Base-by-base conservation (phyloP, 2,329 filamentous ascomycete species). In the Cercospora sp. region DNA sequence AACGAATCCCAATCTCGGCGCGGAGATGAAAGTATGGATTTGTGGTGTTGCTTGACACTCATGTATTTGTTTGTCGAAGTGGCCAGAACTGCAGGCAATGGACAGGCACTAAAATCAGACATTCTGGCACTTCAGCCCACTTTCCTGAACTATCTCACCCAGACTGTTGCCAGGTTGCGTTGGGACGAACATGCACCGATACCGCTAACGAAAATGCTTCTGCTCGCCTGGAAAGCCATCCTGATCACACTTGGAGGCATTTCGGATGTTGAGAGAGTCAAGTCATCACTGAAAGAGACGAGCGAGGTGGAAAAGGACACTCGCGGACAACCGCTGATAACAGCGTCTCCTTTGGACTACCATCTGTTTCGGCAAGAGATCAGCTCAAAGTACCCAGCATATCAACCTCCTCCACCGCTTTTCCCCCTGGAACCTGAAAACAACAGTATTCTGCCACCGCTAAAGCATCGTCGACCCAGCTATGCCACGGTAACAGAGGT, bases 281-380 rank as follows among this genome's bases (percentile, higher is more conserved):
- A 97, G 79, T 83, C 84, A 69, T 89, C 88, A 2, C 88, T 94
- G 33, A 86, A 86, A 63, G 89, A 93, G 72, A 74, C 79, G 3
- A 77, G 79, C 12, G 83, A 85, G 30, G 82, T 85, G 26, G 85
- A 87, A 42, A 86, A 85, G 68, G 81, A 84, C 69, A 81, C 79
- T 48, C 89, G 89, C 73, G 87, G 88, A 61, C 90, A 91, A 72
- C 90, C 90, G n/a, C 84, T 91, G 55, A 94, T 99, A 69, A 97
- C 92, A 1, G 94, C 95, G 4, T 97, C 94, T 1, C 95, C 95
- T 4, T 83, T 99, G 10, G 95, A 99, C 76, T 99, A 99, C 77
- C 94, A 99, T 77, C 86, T 94, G 23, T 99, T 99, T 77, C 90
- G 95, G 40, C 94, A 97, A 78, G 95, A 99, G 78, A 94, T 99